A percentile compares a stretch with the other conserved stretches of the same genome.
phyloP scores from a whole-genome alignment of 768 basidiomycete genomes.

The Ramaria rubella region DNA sequence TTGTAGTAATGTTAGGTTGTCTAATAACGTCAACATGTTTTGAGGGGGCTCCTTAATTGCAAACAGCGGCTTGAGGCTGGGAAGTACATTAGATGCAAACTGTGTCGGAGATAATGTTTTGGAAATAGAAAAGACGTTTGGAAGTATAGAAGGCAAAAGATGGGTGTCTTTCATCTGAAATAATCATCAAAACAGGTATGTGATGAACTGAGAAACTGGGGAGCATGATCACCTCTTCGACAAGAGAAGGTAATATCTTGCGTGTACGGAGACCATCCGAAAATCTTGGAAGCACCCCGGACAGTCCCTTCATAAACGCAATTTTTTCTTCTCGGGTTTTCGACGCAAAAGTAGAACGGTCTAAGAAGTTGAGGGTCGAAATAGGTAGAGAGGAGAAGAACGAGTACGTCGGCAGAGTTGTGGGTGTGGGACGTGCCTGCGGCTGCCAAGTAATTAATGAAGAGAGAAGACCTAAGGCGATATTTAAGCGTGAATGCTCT shows the following conservation, averaged over 20 bases:
- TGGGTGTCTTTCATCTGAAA: conserved; percentile 87
- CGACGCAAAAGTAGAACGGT: conserved; percentile 89
- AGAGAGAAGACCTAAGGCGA: conserved; percentile 58
- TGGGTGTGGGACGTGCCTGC: conserved; percentile 65
- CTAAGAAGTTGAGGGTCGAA: conserved; percentile 92
- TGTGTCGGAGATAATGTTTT: conserved; percentile 67
- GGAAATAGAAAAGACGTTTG: conserved; percentile 90
- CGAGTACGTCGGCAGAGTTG: conserved; percentile 71
- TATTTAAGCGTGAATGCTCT: conserved; percentile 8
- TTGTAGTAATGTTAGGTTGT: conserved; percentile 82
- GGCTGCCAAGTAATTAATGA: conserved; percentile 78
- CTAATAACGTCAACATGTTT: conserved; percentile 90
- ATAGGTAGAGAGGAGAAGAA: conserved; percentile 97
- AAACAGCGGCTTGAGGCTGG: conserved; percentile 86
- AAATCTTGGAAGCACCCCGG: conserved; percentile 74
- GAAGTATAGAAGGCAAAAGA: conserved; percentile 89
- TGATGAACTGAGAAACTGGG: not conserved
- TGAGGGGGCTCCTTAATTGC: conserved; percentile 91
- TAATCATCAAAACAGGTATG: not conserved
- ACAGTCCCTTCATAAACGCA: conserved; percentile 88
- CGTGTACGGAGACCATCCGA: conserved; percentile 79
- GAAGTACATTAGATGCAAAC: conserved; percentile 76
- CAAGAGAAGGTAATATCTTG: conserved; percentile 84
- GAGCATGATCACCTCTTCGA: conserved; percentile 70
- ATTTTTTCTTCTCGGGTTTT: conserved; percentile 95